These are phyloP conservation scores for Lepiota brunneoincarnata DNA, from an alignment of 768 basidiomycete species.

Conservation along the genomic window DNA sequence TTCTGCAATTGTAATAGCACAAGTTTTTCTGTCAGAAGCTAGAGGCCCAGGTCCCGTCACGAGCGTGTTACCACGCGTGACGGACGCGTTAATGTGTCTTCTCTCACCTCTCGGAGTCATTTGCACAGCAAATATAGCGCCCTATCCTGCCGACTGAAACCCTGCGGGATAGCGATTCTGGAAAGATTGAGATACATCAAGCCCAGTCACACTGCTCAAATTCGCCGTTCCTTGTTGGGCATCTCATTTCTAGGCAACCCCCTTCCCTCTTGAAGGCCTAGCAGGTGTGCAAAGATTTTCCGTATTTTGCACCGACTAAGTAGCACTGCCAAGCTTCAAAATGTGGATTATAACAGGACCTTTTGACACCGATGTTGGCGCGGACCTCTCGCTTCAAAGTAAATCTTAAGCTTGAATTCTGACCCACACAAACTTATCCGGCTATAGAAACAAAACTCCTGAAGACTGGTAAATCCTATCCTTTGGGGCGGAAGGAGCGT, in stretches of 20 bases:
- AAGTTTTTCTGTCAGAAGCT: no score
- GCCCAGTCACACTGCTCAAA: no score
- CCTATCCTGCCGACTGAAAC: no score
- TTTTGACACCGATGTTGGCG: slow-evolving; percentile 41
- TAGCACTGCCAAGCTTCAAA: neutral
- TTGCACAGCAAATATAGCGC: neutral
- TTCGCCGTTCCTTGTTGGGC: no score
- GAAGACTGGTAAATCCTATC: slow-evolving; percentile 54
- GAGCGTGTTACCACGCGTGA: slow-evolving; percentile 6
- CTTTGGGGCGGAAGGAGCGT: slow-evolving; percentile 55
- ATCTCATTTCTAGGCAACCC: no score
- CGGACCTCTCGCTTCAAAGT: slow-evolving; percentile 39
- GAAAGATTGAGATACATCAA: no score
- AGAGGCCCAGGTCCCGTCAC: neutral
- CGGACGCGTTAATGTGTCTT: slow-evolving; percentile 2
- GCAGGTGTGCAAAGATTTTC: neutral
- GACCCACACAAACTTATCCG: neutral
- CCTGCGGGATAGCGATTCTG: no score
- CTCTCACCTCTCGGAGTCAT: neutral
- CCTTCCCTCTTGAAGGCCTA: neutral
- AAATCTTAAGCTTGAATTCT: slow-evolving; percentile 13
- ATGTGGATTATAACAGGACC: slow-evolving; percentile 61
- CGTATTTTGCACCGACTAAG: neutral
- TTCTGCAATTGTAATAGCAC: no score
- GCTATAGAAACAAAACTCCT: slow-evolving; percentile 49